Base-by-base conservation (phyloP, 2,329 filamentous ascomycete genomes). In the Triangularia setosa region DNA sequence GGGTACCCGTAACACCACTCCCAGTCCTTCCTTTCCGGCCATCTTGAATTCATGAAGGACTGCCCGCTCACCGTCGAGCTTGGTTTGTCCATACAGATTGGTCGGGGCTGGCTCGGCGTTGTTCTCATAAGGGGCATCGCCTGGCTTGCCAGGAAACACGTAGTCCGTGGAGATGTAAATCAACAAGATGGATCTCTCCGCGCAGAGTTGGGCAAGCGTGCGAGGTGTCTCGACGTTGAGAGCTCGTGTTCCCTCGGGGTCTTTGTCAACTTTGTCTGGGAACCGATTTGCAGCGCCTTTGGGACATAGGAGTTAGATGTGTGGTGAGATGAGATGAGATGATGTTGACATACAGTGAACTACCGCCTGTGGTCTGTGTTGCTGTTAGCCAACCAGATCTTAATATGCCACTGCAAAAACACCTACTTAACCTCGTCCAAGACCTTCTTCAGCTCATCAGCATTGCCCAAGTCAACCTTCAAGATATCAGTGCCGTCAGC, bases 91-190 rank as follows among this genome's bases (percentile, higher is more conserved):
- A 69, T 87, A 97, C 65, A 93, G 76, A 72, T 97, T 97, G 2
- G 92, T 87, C 11, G 93, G 92, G 1, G 80, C 80, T 0, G 91
- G 85, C 9, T 79, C 72, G 1, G 87, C 84, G 65, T 87, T 81
- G 0, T 83, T 79, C 70, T 89, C 86, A 76, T 97, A 97, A 0
- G 93, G 93, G 4, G 93, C 93, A 62, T 96, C 90, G n/a, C 93
- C 92, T 1, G 83, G 83, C 40, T 79, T 81, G 16, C 90, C 90
- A 0, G 89, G 80, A 74, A 93, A 93, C 59, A 93, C 90, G 72
- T 93, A 93, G 76, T 93, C 90, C 57, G 90, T 93, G 8, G 90
- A 92, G 70, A 93, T 91, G 78, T 93, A 93, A 73, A 93, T 85
- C 30, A 92, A 79, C 58, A 92, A 75, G 61, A 86, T 84, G 48